Evolutionary conservation across 148 eudicot genomes (phyloP), one percentile per base, ranked within the genome.

Genomic region (Polygonum aviculare): DNA sequence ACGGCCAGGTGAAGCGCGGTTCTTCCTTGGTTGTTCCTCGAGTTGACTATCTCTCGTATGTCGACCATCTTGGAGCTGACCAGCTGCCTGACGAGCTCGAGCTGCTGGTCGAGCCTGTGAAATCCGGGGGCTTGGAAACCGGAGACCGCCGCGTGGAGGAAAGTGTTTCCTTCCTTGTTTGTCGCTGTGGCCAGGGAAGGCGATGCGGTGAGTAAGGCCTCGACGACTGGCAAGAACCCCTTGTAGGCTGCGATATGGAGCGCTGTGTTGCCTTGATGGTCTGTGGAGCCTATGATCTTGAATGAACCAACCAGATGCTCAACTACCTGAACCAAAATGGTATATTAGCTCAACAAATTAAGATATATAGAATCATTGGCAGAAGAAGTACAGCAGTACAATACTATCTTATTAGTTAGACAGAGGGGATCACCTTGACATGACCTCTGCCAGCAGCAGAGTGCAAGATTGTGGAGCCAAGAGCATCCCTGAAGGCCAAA

Each of bases 1-100:
- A 89, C 86, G 55, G 97, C 95, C 80, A 88, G 73, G 87, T 94
- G 98, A 57, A 94, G 86, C 49, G 92, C 88, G 6, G 98, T 92
- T 84, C 91, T 85, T 26, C 96, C 98, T 35, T 89, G 83, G 1
- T 81, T 81, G 83, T 94, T 92, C 76, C 36, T 75, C 44, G 78
- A 51, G 80, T 94, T 92, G 79, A 94, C 77, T 54, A 88, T 74
- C 70, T 92, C 84, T 63, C 86, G 72, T 76, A 90, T 62, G 72
- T 74, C 79, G 45, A 83, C 70, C 12, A 87, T 50, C 12, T 76
- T 82, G 4, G 84, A 84, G 26, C 59, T 6, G 4, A 83, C 81
- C 22, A 94, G 74, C 47, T 76, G 80, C 26, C 84, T 89, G 79
- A 94, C 78, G 59, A 94, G 88, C 70, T 90, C 85, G 9, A 83